phyloP scores from a whole-genome alignment of 495 filamentous ascomycete genomes.

The Penicillium ucsense region DNA sequence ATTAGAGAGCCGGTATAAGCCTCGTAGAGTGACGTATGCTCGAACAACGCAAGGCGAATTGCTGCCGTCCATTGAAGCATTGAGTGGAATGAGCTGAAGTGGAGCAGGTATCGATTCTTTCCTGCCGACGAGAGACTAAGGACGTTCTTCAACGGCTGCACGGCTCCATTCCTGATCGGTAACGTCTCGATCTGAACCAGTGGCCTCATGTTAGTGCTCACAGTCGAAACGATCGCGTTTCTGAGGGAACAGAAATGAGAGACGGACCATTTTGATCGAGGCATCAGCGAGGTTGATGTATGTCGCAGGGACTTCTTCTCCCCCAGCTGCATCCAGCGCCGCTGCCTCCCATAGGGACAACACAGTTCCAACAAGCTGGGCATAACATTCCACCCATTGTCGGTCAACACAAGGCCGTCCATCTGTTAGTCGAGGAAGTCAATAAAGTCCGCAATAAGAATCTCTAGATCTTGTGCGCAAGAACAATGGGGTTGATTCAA shows the following conservation, averaged over 20 bases:
- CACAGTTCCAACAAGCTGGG: conserved; percentile 89
- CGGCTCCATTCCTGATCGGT: conserved; percentile 65
- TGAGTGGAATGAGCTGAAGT: conserved; percentile 91
- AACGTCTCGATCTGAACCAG: conserved; percentile 71
- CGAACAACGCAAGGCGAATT: conserved; percentile 90
- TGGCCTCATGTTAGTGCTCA: conserved; percentile 2
- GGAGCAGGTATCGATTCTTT: conserved; percentile 86
- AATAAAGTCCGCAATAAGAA: too few relatives aligned
- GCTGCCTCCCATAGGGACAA: conserved; percentile 93
- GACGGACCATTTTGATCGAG: conserved; percentile 85
- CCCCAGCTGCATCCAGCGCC: conserved; percentile 78
- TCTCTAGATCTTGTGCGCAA: background rate
- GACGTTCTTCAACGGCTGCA: conserved; percentile 80
- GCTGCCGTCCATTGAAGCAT: conserved; percentile 93
- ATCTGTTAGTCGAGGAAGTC: conserved; percentile 40
- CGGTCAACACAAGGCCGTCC: conserved; percentile 78
- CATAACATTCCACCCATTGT: conserved; percentile 94
- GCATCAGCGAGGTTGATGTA: conserved; percentile 97
- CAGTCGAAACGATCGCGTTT: conserved; percentile 1
- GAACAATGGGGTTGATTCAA: background rate
- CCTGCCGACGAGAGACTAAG: conserved; percentile 92
- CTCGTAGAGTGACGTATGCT: conserved; percentile 87
- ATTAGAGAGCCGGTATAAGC: conserved; percentile 94
- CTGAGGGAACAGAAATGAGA: background rate
- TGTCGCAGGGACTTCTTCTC: conserved; percentile 80